Evolutionary conservation across 108 stramenopile species (phyloP).

Genomic region (Cyclotella sp.): DNA sequence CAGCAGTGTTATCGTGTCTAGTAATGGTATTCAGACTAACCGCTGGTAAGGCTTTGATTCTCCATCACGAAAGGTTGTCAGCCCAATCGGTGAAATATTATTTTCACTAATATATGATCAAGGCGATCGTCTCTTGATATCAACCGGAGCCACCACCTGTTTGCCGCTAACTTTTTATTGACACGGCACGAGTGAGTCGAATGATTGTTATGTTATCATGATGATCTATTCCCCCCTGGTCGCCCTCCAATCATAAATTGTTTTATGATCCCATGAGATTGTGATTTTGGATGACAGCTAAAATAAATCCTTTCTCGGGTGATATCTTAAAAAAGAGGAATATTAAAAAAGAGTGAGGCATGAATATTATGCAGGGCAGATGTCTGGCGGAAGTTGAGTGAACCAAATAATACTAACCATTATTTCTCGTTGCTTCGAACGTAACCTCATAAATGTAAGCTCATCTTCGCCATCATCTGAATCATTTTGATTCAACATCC

Average conservation of each 20-base stretch:
- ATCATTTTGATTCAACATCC: slow-evolving; percentile 30
- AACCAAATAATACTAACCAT: slow-evolving; percentile 43
- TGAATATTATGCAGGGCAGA: neutral
- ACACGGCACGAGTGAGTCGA: too few relatives aligned
- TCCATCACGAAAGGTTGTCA: too few relatives aligned
- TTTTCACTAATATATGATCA: too few relatives aligned
- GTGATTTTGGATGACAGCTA: slow-evolving; percentile 9
- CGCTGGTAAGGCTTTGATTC: too few relatives aligned
- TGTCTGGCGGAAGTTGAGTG: neutral
- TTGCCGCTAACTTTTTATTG: too few relatives aligned
- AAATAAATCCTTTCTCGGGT: slow-evolving; percentile 16
- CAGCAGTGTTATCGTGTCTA: too few relatives aligned
- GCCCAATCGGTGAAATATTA: too few relatives aligned
- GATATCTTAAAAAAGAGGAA: slow-evolving; percentile 2
- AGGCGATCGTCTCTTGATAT: too few relatives aligned
- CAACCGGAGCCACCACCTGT: too few relatives aligned
- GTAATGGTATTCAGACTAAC: too few relatives aligned
- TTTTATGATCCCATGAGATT: neutral
- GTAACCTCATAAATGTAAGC: slow-evolving; percentile 56
- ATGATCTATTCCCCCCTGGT: too few relatives aligned
- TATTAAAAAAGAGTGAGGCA: neutral
- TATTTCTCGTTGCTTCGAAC: slow-evolving; percentile 58
- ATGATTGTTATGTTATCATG: too few relatives aligned
- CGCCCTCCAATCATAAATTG: neutral
- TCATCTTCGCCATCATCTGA: slow-evolving; percentile 37